Base-by-base conservation (phyloP, 108 stramenopile genomes). In the Hondaea fermentalgiana region DNA sequence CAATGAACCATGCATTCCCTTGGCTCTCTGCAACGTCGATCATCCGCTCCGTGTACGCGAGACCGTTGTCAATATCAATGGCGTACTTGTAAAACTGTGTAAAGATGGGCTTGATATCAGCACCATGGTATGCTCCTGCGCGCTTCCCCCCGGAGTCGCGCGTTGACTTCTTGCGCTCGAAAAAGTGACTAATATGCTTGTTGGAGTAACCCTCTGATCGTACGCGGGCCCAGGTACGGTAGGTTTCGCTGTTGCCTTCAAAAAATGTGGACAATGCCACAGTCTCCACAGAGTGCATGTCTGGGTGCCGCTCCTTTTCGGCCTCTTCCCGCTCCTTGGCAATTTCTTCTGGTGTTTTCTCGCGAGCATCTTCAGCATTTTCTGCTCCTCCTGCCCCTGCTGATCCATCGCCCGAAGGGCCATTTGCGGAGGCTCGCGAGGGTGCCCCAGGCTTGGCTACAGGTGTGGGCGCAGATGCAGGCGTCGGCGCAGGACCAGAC, bases 241-340 rank as follows among this genome's bases (percentile, higher is more conserved):
- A 83, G 23, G 51, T 83, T 8, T 83, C 76, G 25, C 49, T 53
- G 23, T 83, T 47, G 14, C 6, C 76, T 23, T 47, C 51, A 3
- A 53, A 83, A 4, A 83, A 83, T 12, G 44, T 6, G 16, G 45
- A 53, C 19, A 83, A 45, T 6, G 76, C 76, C 51, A 83, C 76
- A 8, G 76, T 83, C 1, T 83, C 76, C 76, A 25, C 76, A 53
- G 76, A 83, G 76, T 53, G 45, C 76, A 83, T 83, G 76, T 83
- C 76, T 6, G 76, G 76, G 23, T 83, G 76, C 51, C 76, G 6
- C 76, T 53, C 45, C 49, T 83, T 83, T 23, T 83, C 76, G 19
- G 76, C 76, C 51, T 83, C 76, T 45, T 83, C 76, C 16, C 76
- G 76, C 51, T 83, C 76, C 51, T 83, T 83, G 64, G 64, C 64